Percentiles rank a stretch among this genome's conserved stretches.
phyloP scores from a whole-genome alignment of 306 rosid species.

The Luffa acutangula region DNA sequence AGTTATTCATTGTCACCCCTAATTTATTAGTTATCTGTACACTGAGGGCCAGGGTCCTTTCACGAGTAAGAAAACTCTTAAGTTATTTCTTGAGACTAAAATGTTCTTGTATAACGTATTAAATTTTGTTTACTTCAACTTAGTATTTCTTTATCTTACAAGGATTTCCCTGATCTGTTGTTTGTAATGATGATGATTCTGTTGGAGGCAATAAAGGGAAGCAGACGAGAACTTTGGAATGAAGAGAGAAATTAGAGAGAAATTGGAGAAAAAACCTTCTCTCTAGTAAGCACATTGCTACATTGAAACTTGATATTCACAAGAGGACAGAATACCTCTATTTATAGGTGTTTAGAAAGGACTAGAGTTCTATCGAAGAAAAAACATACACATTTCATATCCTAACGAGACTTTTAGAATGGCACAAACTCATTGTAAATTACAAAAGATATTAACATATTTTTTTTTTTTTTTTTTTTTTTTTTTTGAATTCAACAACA shows the following conservation, averaged over 20 bases:
- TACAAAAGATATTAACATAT: too few relatives aligned
- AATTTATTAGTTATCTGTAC: not conserved
- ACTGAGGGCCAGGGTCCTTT: not conserved
- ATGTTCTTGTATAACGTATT: not conserved
- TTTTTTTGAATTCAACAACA: too few relatives aligned
- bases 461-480: too few relatives aligned
- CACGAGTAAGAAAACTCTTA: not conserved
- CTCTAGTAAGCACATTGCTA: not conserved
- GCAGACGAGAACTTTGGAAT: not conserved
- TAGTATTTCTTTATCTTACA: not conserved
- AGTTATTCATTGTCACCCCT: not conserved
- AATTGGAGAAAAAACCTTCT: not conserved
- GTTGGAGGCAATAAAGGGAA: not conserved
- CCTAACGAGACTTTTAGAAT: too few relatives aligned
- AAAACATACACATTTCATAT: too few relatives aligned
- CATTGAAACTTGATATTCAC: not conserved
- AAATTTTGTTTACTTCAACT: not conserved
- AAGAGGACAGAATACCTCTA: not conserved
- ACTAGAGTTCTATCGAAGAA: not conserved
- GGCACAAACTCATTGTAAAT: too few relatives aligned
- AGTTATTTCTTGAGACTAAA: not conserved
- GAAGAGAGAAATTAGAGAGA: not conserved
- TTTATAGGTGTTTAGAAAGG: not conserved
- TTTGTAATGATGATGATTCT: not conserved
- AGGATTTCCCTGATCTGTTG: not conserved